Evolutionary conservation across 805 yeast species (phyloP).

Genomic region (Ogataea parapolymorpha): DNA sequence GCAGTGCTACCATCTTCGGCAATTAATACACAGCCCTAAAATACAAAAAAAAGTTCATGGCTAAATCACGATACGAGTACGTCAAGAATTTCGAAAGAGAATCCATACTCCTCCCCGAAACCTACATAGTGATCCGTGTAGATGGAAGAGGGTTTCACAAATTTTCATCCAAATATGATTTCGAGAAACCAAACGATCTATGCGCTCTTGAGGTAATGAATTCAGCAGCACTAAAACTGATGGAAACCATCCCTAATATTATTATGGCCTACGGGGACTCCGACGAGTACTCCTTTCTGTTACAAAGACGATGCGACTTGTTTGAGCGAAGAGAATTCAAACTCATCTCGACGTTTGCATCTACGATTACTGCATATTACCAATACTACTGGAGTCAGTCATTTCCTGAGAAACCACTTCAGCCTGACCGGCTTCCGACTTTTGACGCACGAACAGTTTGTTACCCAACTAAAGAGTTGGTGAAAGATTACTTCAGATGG

Average conservation of each 20-base stretch:
- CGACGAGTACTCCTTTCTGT: conserved; percentile 86
- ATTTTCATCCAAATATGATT: conserved; percentile 68
- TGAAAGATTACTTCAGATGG: conserved; percentile 89
- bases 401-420: conserved; percentile 46
- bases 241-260: conserved; percentile 66
- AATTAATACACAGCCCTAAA: conserved; percentile 3
- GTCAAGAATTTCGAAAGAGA: conserved; percentile 80
- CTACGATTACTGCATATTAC: conserved; percentile 77
- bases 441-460: conserved; percentile 90
- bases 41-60: conserved; percentile 44
- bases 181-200: conserved; percentile 83
- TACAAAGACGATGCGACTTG: conserved; percentile 58
- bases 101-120: conserved; percentile 67
- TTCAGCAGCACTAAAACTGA: conserved; percentile 64
- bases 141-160: conserved; percentile 95
- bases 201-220: conserved; percentile 80
- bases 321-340: conserved; percentile 85
- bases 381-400: conserved; percentile 60
- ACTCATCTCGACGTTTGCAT: conserved; percentile 75
- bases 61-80: conserved; percentile 84
- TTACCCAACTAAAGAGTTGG: conserved; percentile 60
- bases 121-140: conserved; percentile 77
- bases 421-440: conserved; percentile 59
- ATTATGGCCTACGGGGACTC: conserved; percentile 89
- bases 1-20: too few relatives aligned